Evolutionary conservation across 805 yeast genomes (phyloP).

Genomic region (Cyberlindnera saturnus): DNA sequence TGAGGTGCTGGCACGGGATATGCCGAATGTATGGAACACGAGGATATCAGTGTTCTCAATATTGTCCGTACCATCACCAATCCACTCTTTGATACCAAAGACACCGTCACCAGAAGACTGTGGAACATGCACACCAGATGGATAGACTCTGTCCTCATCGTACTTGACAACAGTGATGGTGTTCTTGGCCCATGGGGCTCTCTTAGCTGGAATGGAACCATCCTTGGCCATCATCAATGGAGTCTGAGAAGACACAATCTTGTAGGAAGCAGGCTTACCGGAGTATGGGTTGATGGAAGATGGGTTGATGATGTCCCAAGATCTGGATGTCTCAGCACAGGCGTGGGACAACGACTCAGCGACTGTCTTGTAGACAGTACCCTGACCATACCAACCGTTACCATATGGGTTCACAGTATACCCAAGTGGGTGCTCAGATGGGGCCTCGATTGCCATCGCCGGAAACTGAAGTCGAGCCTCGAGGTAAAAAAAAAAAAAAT

Average conservation of each 20-base stretch:
- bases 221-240: slow-evolving; percentile 69
- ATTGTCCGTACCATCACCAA: slow-evolving; percentile 51
- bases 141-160: slow-evolving; percentile 66
- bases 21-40: slow-evolving; percentile 77
- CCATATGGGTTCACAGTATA: slow-evolving; percentile 71
- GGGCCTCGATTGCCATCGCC: slow-evolving; percentile 31
- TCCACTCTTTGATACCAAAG: slow-evolving; percentile 63
- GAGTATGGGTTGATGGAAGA: slow-evolving; percentile 59
- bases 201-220: slow-evolving; percentile 68
- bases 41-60: slow-evolving; percentile 67
- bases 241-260: slow-evolving; percentile 69
- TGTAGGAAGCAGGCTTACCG: slow-evolving; percentile 70
- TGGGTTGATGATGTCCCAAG: slow-evolving; percentile 78
- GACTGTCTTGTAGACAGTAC: slow-evolving; percentile 60
- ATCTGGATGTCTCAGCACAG: slow-evolving; percentile 56
- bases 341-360: slow-evolving; percentile 56
- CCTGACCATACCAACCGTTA: slow-evolving; percentile 64
- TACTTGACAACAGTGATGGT: slow-evolving; percentile 67
- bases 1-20: slow-evolving; percentile 78
- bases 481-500: too few relatives aligned
- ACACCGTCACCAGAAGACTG: slow-evolving; percentile 69
- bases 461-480: too few relatives aligned
- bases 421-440: slow-evolving; percentile 56
- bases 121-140: slow-evolving; percentile 75
- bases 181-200: slow-evolving; percentile 78